Conservation (phyloP, 2,329 filamentous ascomycete genomes). For the Cladophialophora immunda region DNA sequence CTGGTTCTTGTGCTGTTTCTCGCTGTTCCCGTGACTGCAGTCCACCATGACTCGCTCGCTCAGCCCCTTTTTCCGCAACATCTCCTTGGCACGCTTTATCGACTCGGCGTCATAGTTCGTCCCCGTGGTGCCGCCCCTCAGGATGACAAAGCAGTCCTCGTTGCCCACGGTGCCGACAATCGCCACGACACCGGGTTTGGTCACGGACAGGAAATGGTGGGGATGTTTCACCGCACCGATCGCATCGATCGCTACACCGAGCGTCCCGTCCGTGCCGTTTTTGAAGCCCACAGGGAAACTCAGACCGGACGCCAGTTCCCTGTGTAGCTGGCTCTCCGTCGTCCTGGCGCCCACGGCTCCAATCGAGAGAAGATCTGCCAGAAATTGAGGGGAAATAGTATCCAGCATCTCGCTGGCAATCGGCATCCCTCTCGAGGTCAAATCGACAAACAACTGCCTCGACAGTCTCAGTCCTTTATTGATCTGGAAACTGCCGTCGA, state of each 20-base stretch:
- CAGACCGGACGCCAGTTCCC: conserved; percentile 91
- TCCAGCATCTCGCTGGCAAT: conserved; percentile 99
- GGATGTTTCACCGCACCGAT: conserved; percentile 74
- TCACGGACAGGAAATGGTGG: conserved; percentile 98
- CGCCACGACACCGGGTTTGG: conserved; percentile 90
- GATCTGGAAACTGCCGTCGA: conserved; percentile 97
- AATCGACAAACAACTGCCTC: conserved; percentile 90
- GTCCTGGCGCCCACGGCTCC: conserved; percentile 96
- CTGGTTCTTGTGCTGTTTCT: conserved; percentile 97
- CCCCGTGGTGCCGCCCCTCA: conserved; percentile 88
- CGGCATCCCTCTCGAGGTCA: conserved; percentile 87
- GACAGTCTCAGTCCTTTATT: conserved; percentile 96
- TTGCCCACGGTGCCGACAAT: conserved; percentile 95
- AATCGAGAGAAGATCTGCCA: conserved; percentile 93
- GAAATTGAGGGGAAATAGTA: conserved; percentile 97
- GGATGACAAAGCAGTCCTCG: conserved; percentile 96
- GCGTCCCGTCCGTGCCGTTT: conserved; percentile 94
- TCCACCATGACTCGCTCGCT: conserved; percentile 95
- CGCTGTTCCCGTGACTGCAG: conserved; percentile 97
- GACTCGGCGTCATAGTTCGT: conserved; percentile 92
- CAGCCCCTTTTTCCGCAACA: conserved; percentile 81
- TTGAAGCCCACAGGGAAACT: conserved; percentile 99
- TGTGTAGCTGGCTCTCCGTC: conserved; percentile 95
- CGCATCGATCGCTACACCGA: conserved; percentile 92
- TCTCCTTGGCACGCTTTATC: conserved; percentile 80